These are phyloP conservation scores for apple (Malus domestica) DNA, from an alignment of 306 rosid species.

Conservation along the genomic window ASM211411v1 NC_041789.1:29516501-29517000, in stretches of 20 bases:
- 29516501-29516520: too few species aligned
- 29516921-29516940: background rate
- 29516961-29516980: background rate
- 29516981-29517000: background rate
- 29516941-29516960: background rate
- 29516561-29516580: too few species aligned
- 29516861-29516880: background rate
- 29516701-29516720: background rate
- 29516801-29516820: background rate
- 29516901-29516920: background rate
- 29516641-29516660: background rate
- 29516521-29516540: too few species aligned
- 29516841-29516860: background rate
- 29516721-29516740: background rate
- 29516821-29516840: background rate
- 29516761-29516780: background rate
- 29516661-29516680: background rate
- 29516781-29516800: background rate
- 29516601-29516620: too few species aligned
- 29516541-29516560: too few species aligned
- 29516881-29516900: background rate
- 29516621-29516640: too few species aligned
- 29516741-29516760: background rate
- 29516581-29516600: too few species aligned
- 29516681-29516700: background rate